Evolutionary conservation across 2,329 filamentous ascomycete genomes (phyloP), one percentile per base, ranked within the genome.

Genomic region (Xylariaceae sp.): DNA sequence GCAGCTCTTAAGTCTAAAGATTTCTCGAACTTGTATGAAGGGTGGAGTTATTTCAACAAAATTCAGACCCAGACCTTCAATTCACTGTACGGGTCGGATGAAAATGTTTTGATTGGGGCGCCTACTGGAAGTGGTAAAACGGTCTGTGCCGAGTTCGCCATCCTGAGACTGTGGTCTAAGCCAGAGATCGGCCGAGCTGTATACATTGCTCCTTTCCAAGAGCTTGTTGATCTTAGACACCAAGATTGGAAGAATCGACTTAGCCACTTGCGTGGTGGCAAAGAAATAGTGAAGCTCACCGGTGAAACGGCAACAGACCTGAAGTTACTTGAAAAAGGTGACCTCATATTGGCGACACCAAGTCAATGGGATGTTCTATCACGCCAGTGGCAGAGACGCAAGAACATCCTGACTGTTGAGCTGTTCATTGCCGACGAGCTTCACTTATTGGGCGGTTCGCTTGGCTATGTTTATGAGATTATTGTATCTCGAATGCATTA

Each of bases 401-500:
- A 96, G 81, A 96, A 96, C 63, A 85, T 99, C 0, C 90, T 96
- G 68, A 87, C 85, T 3, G 88, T 97, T 26, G 84, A 91, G 64
- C 77, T 99, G 0, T 91, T 99, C 69, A 91, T 99, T 62, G 91
- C 92, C 0, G 95, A 99, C 70, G 92, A 97, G 68, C 78, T 99
- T 52, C 94, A 99, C 68, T 86, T 97, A 76, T 79, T 99, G 32
- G 94, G 92, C 56, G 91, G 91, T 11, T 83, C 86, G 50, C 81
- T 84, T 60, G 95, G 94, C 32, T 95, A 92, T 69, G 80, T 95
- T 32, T 99, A 99, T 71, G 94, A 99, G 75, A 88, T 94, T 50
- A 86, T 99, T 50, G 89, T 99, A n/a, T 96, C 94, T 58, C 87
- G 94, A 50, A 96, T 97, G 88, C 91, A 96, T 69, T 94, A 94